Evolutionary conservation across 352 stramenopile genomes (phyloP), one percentile per base, ranked within the genome.

Genomic region (Phytophthora rubi): DNA sequence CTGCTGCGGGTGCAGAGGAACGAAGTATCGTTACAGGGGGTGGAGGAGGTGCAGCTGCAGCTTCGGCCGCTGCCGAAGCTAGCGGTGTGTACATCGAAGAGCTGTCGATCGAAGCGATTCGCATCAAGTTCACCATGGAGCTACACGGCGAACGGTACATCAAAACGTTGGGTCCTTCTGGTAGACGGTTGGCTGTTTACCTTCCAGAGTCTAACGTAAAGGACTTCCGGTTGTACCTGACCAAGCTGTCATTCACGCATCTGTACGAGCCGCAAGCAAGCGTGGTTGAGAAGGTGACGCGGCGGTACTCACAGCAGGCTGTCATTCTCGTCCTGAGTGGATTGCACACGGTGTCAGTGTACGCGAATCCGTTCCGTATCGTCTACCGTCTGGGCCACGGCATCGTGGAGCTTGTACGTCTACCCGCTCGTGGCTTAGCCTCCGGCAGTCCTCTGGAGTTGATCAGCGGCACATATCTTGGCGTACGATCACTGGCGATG

Each of bases 201-300:
- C 72, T 97, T n/a, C 89, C 89, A 10, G 88, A 95, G 68, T 95
- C 89, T 15, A 95, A 95, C 75, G 87, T 97, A 8, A 97, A 97
- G 54, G 87, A 97, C 60, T 93, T 97, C 56, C 82, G 85, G 7
- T 53, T 97, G 51, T 91, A 97, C 62, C 77, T 97, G 60, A 92
- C 86, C 2, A 94, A 88, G 48, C 60, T 95, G 30, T 87, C 86
- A 39, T 95, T 95, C 63, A 87, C 80, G 3, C 88, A 97, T 59
- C 58, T 95, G 42, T 97, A 97, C 65, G 87, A 97, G 58, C 80
- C 86, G 0, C 83, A 95, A 61, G 68, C 76, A 2, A 90, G 77
- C 35, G 85, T 95, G 26, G 67, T 93, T 7, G 82, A 93, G 53
- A 94, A 92, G 53, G 70, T 97, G 30, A 90, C 79, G 21, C 83